These are phyloP conservation scores for Rhododendron mucronatum DNA, from an alignment of 148 eudicot genomes.

Conservation along the genomic window DNA sequence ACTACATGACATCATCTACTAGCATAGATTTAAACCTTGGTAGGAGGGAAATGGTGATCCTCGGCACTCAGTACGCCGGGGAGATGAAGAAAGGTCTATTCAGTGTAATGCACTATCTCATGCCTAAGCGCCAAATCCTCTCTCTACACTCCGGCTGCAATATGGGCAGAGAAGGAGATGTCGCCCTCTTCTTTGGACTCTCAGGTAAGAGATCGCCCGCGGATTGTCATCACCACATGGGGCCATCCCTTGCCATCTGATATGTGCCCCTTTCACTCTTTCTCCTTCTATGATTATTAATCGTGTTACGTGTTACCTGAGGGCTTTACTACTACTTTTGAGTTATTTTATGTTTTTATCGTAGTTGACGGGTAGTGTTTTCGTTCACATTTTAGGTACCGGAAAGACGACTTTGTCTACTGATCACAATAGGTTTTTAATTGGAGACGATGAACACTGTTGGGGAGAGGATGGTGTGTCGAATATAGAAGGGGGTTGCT, in stretches of 20 bases:
- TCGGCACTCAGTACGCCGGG: constrained; percentile 85
- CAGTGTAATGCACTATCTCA: constrained; percentile 82
- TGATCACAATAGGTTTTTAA: constrained; percentile 62
- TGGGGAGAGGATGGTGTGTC: constrained; percentile 77
- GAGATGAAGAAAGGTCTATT: constrained; percentile 91
- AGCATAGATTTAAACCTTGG: constrained; percentile 74
- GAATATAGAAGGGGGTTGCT: constrained; percentile 83
- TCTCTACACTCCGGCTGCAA: constrained; percentile 85
- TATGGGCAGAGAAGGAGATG: constrained; percentile 80
- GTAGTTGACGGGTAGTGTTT: constrained; percentile 7
- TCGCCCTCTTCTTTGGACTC: constrained; percentile 84
- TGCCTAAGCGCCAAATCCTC: constrained; percentile 75
- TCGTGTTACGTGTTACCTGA: not conserved
- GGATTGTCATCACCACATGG: constrained; percentile 13
- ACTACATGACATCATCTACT: constrained; percentile 86
- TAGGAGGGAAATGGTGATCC: constrained; percentile 83
- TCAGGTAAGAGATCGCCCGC: constrained; percentile 44
- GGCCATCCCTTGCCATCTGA: constrained; percentile 16
- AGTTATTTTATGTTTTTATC: not conserved
- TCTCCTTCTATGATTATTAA: not conserved
- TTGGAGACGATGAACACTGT: constrained; percentile 82
- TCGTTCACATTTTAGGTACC: constrained; percentile 37
- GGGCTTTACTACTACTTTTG: not conserved
- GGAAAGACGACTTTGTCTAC: constrained; percentile 83
- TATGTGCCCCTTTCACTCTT: constrained; percentile 18